phyloP scores from a whole-genome alignment of 345 rosid genomes.

The Geranium brycei region DNA sequence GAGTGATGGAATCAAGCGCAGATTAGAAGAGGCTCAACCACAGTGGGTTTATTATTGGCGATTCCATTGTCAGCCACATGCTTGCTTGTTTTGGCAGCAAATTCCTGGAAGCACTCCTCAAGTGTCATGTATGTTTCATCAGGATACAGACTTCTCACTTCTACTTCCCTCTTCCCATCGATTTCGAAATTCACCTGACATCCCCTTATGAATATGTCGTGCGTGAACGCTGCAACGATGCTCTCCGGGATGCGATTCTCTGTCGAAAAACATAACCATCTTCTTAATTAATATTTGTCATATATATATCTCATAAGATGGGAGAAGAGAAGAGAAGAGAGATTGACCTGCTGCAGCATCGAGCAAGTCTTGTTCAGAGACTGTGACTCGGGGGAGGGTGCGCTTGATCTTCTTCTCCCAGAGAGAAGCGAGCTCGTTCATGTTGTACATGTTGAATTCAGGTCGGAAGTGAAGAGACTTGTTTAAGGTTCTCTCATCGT shows the following conservation, averaged over 20 bases:
- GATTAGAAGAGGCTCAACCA: background rate
- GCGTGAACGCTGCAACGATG: constrained; percentile 57
- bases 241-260: constrained; percentile 50
- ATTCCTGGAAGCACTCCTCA: constrained; percentile 47
- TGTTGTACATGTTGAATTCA: constrained; percentile 32
- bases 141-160: constrained; percentile 32
- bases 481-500: constrained; percentile 40
- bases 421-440: constrained; percentile 53
- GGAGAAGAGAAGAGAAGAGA: too few species aligned
- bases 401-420: constrained; percentile 60
- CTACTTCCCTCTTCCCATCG: constrained; percentile 27
- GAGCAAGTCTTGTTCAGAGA: constrained; percentile 39
- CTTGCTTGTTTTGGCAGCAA: constrained; percentile 13
- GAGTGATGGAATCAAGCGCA: too few species aligned
- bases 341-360: constrained; percentile 24
- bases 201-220: constrained; percentile 62
- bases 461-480: constrained; percentile 55
- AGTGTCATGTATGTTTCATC: constrained; percentile 31
- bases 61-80: background rate
- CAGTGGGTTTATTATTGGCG: background rate
- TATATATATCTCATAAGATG: too few species aligned
- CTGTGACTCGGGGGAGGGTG: constrained; percentile 33
- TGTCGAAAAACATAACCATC: background rate
- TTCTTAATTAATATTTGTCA: too few species aligned
- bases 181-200: constrained; percentile 42